Conservation (phyloP, 768 basidiomycete genomes). For the Fomitopsis pulvina region DNA sequence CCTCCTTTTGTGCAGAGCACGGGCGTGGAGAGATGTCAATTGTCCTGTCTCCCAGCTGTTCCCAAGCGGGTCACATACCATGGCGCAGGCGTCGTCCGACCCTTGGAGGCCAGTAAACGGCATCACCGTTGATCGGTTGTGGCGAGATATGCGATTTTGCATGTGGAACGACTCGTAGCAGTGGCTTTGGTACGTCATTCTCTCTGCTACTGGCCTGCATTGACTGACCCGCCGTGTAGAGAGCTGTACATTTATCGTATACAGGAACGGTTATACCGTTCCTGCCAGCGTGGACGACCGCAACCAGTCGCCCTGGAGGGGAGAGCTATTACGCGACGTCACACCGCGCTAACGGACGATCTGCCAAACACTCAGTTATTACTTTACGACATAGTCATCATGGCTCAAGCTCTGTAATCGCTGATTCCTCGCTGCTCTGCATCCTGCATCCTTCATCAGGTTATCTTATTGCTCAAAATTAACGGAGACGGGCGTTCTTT, state of each 20-base stretch:
- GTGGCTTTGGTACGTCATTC: not conserved
- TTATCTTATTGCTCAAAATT: constrained; percentile 3
- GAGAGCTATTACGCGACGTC: not conserved
- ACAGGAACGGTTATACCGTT: not conserved
- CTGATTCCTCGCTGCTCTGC: not conserved
- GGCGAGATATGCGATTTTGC: constrained; percentile 60
- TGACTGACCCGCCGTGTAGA: not conserved
- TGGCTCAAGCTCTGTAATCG: constrained; percentile 1
- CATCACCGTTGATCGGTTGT: constrained; percentile 57
- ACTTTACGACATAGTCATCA: no score
- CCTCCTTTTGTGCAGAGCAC: constrained; percentile 50
- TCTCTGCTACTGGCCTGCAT: not conserved
- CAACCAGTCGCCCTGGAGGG: not conserved
- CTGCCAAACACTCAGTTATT: not conserved
- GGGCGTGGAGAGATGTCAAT: constrained; percentile 58
- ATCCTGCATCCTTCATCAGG: no score
- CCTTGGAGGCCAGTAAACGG: constrained; percentile 38
- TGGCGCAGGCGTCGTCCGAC: constrained; percentile 19
- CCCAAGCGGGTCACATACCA: constrained; percentile 28
- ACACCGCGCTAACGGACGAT: not conserved
- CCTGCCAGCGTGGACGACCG: no score
- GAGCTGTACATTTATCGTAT: not conserved
- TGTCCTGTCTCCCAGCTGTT: constrained; percentile 60
- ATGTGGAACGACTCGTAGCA: constrained; percentile 50
- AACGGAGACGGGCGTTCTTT: not conserved